These are phyloP conservation scores for Mallotus nudiflorus DNA, from an alignment of 345 rosid genomes.

Conservation along the genomic window DNA sequence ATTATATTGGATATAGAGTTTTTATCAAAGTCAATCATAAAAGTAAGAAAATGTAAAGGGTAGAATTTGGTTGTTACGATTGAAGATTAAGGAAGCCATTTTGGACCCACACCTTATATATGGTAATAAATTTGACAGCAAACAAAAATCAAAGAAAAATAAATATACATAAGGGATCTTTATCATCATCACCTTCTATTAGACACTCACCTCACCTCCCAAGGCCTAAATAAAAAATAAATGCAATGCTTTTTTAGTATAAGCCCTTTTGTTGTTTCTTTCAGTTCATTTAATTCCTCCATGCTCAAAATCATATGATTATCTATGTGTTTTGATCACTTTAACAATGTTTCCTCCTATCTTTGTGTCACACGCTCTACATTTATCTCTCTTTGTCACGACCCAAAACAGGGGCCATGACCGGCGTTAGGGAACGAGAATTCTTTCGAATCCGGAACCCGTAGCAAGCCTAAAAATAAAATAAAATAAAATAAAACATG, in stretches of 20 bases:
- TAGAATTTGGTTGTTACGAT: background rate
- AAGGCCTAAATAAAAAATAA: background rate
- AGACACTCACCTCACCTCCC: too few species aligned
- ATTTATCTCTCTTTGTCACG: background rate
- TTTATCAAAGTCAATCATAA: background rate
- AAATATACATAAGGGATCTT: background rate
- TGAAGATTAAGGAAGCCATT: background rate
- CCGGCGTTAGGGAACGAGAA: too few species aligned
- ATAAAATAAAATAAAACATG: too few species aligned
- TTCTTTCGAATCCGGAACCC: too few species aligned
- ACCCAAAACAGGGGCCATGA: too few species aligned
- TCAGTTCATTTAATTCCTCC: conserved; percentile 22
- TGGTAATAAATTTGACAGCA: too few species aligned
- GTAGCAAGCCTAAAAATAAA: too few species aligned
- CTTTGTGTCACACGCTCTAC: conserved; percentile 34
- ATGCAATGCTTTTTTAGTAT: conserved; percentile 15
- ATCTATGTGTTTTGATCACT: conserved; percentile 11
- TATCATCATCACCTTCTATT: too few species aligned
- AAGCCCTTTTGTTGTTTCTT: background rate
- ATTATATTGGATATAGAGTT: background rate
- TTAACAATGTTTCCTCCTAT: conserved; percentile 3
- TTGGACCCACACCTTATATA: background rate
- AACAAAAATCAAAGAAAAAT: background rate
- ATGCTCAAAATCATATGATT: conserved; percentile 38
- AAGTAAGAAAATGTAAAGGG: conserved; percentile 7